Percentiles rank a stretch among this genome's conserved stretches.
phyloP scores from a whole-genome alignment of 805 yeast species.

The Saccharomycopsis schoenii region DNA sequence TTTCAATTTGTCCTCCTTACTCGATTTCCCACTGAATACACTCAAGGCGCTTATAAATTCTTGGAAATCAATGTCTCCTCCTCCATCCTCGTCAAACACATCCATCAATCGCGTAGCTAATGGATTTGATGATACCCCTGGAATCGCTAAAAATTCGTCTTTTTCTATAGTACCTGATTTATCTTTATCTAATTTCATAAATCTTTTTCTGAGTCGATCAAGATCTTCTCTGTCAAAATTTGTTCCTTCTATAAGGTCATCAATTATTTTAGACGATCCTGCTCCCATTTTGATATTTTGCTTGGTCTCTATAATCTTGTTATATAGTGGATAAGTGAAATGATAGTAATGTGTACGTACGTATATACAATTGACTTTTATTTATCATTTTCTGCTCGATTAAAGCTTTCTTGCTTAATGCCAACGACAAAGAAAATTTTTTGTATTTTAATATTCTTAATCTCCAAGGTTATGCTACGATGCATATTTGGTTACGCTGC shows the following conservation, averaged over 20 bases:
- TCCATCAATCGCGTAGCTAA: slow-evolving; percentile 84
- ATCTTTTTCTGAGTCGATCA: slow-evolving; percentile 81
- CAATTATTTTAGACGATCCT: slow-evolving; percentile 51
- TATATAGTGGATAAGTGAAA: too few relatives aligned
- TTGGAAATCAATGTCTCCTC: slow-evolving; percentile 90
- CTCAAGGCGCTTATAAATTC: slow-evolving; percentile 85
- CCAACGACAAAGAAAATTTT: too few relatives aligned
- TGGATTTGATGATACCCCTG: slow-evolving; percentile 87
- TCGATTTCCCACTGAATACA: slow-evolving; percentile 78
- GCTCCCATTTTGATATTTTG: slow-evolving; percentile 39
- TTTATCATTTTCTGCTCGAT: background rate
- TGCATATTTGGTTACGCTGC: too few relatives aligned
- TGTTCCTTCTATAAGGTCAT: slow-evolving; percentile 69
- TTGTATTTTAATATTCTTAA: too few relatives aligned
- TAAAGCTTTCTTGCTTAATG: too few relatives aligned
- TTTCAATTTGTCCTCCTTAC: slow-evolving; percentile 66
- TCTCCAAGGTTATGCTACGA: too few relatives aligned
- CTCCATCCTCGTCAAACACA: slow-evolving; percentile 85
- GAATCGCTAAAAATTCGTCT: slow-evolving; percentile 82
- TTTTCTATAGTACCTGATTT: slow-evolving; percentile 87
- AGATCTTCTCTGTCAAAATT: slow-evolving; percentile 86
- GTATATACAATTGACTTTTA: too few relatives aligned
- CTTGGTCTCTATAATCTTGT: background rate
- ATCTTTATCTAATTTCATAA: slow-evolving; percentile 91
- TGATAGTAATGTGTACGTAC: too few relatives aligned